A percentile compares a stretch with the other conserved stretches of the same genome.
These are phyloP conservation scores for Penicillium parvum DNA, from an alignment of 495 filamentous ascomycete species.

Conservation along the genomic window DNA sequence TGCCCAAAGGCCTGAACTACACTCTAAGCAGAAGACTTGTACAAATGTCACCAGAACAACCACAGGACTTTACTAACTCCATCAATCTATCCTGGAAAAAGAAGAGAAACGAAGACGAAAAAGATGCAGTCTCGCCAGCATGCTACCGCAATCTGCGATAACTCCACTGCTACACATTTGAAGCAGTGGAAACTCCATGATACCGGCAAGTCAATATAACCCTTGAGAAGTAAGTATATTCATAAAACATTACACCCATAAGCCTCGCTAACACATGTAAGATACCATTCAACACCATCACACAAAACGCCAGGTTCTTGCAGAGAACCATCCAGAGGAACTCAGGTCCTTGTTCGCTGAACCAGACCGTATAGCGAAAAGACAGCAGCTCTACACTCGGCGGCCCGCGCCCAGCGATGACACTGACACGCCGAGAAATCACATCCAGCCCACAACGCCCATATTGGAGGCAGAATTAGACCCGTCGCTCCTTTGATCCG, in stretches of 20 bases:
- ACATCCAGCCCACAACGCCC: constrained; percentile 25
- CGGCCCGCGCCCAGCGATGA: constrained; percentile 7
- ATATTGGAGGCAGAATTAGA: constrained; percentile 13
- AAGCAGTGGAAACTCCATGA: too few relatives aligned
- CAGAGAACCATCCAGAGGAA: background rate
- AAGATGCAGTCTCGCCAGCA: too few relatives aligned
- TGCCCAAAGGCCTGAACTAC: too few relatives aligned
- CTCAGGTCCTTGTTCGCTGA: background rate
- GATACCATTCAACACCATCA: background rate
- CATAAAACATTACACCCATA: constrained; percentile 5
- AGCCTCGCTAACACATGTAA: background rate
- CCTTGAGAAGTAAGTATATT: constrained; percentile 4
- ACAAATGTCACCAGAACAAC: too few relatives aligned
- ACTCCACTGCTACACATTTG: too few relatives aligned
- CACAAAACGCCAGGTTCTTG: constrained; percentile 2
- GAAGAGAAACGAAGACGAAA: too few relatives aligned
- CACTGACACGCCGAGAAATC: constrained; percentile 1
- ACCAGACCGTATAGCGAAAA: constrained; percentile 4
- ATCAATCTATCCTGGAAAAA: too few relatives aligned
- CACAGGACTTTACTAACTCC: too few relatives aligned
- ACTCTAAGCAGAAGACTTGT: too few relatives aligned
- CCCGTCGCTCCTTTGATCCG: constrained; percentile 36
- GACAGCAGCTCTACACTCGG: constrained; percentile 3
- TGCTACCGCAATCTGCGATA: too few relatives aligned
- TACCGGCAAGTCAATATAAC: too few relatives aligned